Conservation (phyloP, 345 rosid genomes). For the Gossypium turneri region DNA sequence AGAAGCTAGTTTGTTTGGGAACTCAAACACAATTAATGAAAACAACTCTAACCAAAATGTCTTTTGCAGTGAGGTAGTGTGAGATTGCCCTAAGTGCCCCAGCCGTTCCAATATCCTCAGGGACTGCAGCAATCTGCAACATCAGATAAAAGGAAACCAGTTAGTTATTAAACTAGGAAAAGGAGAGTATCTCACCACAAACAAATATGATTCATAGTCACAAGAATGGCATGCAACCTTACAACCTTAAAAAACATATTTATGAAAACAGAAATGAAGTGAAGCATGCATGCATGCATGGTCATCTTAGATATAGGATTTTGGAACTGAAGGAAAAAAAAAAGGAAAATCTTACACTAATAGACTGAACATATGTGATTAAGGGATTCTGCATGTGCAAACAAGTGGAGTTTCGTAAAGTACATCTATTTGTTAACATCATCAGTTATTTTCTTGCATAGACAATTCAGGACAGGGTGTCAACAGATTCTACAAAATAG, state of each 20-base stretch:
- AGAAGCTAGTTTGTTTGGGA: conserved; percentile 6
- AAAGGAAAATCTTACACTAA: neutral
- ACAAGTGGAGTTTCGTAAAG: neutral
- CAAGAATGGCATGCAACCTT: neutral
- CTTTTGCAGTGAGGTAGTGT: conserved; percentile 80
- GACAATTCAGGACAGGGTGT: neutral
- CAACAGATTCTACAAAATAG: neutral
- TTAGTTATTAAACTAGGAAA: neutral
- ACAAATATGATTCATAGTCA: neutral
- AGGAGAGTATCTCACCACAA: neutral
- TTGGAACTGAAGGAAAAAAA: neutral
- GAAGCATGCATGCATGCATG: neutral
- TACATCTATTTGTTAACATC: neutral
- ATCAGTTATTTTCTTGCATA: neutral
- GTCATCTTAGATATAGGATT: neutral
- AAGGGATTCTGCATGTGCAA: neutral
- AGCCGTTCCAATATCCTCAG: conserved; percentile 91
- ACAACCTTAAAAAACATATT: neutral
- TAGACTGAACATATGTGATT: neutral
- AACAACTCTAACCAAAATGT: conserved; percentile 66
- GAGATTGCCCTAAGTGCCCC: conserved; percentile 92
- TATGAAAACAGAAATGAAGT: neutral
- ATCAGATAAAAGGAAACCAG: neutral
- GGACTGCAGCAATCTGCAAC: conserved; percentile 81
- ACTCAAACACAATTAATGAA: conserved; percentile 18